Conservation (phyloP, 441 rosid genomes). For the Dalechampia spathulata region DNA sequence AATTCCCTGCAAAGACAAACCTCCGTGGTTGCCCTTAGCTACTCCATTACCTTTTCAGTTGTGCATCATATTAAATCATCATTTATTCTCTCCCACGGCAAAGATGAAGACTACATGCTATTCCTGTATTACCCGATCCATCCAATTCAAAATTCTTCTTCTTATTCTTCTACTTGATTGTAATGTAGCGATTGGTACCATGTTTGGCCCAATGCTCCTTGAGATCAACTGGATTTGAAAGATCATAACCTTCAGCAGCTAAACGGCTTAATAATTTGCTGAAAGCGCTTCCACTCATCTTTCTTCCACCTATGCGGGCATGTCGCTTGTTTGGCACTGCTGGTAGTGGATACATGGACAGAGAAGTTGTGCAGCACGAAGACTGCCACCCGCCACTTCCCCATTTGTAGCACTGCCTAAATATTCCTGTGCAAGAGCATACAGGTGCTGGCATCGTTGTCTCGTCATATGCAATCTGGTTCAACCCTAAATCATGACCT, state of each 20-base stretch:
- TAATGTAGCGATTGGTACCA: constrained; percentile 92
- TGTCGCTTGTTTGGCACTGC: constrained; percentile 84
- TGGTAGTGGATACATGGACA: constrained; percentile 85
- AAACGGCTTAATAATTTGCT: constrained; percentile 89
- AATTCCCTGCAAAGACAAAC: too few relatives aligned
- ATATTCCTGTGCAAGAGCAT: constrained; percentile 85
- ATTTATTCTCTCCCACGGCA: constrained; percentile 18
- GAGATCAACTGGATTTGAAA: constrained; percentile 84
- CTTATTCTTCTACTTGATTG: constrained; percentile 61
- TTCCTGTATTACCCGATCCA: constrained; percentile 9
- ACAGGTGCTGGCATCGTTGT: constrained; percentile 86
- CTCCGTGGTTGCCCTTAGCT: background rate
- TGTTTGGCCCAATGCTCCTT: constrained; percentile 94
- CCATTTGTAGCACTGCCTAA: constrained; percentile 97
- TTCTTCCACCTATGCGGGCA: constrained; percentile 91
- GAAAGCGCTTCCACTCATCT: constrained; percentile 97
- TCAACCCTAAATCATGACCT: constrained; percentile 72
- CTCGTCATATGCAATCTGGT: constrained; percentile 81
- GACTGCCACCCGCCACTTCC: constrained; percentile 99
- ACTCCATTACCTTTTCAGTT: too few relatives aligned
- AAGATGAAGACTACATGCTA: constrained; percentile 9
- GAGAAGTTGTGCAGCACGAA: constrained; percentile 86
- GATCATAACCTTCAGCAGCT: constrained; percentile 86
- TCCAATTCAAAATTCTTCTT: constrained; percentile 1
- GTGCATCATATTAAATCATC: too few relatives aligned